Conservation (phyloP, 257 asterid genomes). For the Nyctanthes arbortristis region DNA sequence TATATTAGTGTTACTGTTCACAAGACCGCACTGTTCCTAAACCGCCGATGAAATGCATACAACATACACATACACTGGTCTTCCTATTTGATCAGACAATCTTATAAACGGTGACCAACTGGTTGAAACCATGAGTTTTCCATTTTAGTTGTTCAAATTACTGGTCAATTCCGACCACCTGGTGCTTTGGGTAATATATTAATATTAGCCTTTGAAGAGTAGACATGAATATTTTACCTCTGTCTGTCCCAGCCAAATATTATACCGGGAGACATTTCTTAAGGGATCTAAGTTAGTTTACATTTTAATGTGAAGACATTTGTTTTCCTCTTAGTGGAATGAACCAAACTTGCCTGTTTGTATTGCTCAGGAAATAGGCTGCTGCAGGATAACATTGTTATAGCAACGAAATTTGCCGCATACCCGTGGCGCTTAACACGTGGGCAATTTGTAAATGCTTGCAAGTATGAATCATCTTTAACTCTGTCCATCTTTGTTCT, state of each 20-base stretch:
- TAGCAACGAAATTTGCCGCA: conserved; percentile 96
- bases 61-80: too few relatives aligned
- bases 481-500: conserved; percentile 6
- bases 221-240: background rate
- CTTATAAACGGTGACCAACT: background rate
- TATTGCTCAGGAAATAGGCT: conserved; percentile 53
- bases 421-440: conserved; percentile 97
- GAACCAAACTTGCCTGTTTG: background rate
- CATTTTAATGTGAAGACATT: background rate
- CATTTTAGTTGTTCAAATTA: background rate
- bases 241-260: background rate
- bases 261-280: background rate
- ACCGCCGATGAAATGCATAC: background rate
- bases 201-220: background rate
- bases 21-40: background rate
- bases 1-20: background rate
- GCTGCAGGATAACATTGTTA: conserved; percentile 51
- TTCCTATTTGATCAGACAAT: background rate
- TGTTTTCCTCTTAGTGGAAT: conserved; percentile 1
- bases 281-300: background rate
- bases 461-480: conserved; percentile 56
- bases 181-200: background rate
- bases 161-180: background rate
- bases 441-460: conserved; percentile 82
- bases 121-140: background rate